Evolutionary conservation across 2,329 filamentous ascomycete species (phyloP).

Genomic region (Diaporthe sp.): DNA sequence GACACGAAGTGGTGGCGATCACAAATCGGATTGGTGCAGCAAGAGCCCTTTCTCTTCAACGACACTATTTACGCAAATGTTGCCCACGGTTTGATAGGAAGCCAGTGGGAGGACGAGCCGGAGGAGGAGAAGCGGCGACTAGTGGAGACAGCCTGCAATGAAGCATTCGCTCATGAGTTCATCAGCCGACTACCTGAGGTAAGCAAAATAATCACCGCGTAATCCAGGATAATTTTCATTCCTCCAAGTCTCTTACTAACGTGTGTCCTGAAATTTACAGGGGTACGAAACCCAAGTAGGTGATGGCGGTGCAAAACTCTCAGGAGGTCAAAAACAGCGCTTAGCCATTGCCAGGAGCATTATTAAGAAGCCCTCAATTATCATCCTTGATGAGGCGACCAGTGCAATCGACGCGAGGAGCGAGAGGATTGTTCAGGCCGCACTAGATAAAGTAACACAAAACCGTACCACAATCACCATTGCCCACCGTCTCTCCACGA

Average conservation of each 20-base stretch:
- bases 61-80: conserved; percentile 67
- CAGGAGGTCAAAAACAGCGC: conserved; percentile 96
- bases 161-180: conserved; percentile 79
- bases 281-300: conserved; percentile 79
- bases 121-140: conserved; percentile 62
- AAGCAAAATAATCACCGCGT: conserved; percentile 34
- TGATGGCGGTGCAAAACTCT: conserved; percentile 85
- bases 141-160: conserved; percentile 73
- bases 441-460: conserved; percentile 85
- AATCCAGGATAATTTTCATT: not conserved
- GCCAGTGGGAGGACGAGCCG: conserved; percentile 52
- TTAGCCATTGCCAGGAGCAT: conserved; percentile 81
- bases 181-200: conserved; percentile 72
- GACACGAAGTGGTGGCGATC: conserved; percentile 70
- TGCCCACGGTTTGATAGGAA: conserved; percentile 61
- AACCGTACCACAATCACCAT: conserved; percentile 96
- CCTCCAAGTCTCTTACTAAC: not conserved
- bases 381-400: conserved; percentile 97
- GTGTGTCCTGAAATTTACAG: conserved; percentile 49
- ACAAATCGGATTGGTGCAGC: conserved; percentile 58
- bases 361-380: conserved; percentile 83
- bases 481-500: conserved; percentile 94
- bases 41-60: conserved; percentile 60
- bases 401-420: conserved; percentile 90
- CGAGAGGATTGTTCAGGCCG: conserved; percentile 93